phyloP scores from a whole-genome alignment of 2,329 filamentous ascomycete species.

The Monosporascus cannonballus region DNA sequence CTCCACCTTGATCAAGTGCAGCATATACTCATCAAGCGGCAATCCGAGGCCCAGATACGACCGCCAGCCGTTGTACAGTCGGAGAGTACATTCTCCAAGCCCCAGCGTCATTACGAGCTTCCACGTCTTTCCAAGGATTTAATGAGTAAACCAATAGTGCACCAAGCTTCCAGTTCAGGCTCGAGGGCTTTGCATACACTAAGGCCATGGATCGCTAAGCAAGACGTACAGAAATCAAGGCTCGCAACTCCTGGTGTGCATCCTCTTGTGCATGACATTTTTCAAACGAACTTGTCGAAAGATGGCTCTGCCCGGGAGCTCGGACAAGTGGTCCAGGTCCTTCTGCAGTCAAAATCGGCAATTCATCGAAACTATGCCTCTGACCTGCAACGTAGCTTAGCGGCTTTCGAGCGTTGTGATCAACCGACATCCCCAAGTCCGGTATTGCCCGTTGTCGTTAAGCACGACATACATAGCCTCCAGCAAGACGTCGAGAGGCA shows the following conservation, averaged over 20 bases:
- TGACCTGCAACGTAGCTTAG: conserved; percentile 20
- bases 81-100: conserved; percentile 10
- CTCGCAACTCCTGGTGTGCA: neutral
- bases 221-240: no score
- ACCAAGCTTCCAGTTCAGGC: neutral
- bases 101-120: conserved; percentile 10
- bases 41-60: conserved; percentile 14
- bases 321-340: conserved; percentile 23
- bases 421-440: conserved; percentile 1
- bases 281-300: neutral
- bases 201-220: no score
- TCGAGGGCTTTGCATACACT: no score
- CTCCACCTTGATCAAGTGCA: conserved; percentile 39
- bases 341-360: conserved; percentile 23
- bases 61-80: conserved; percentile 9
- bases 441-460: neutral
- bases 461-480: conserved; percentile 2
- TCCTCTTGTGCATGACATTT: neutral
- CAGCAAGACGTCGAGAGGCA: neutral
- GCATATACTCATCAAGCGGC: conserved; percentile 27
- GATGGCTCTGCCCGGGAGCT: conserved; percentile 14
- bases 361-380: conserved; percentile 32
- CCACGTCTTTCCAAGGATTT: conserved; percentile 12
- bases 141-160: conserved; percentile 7
- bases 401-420: conserved; percentile 11